Base-by-base conservation (phyloP, 257 asterid species). In the Echium plantagineum region DNA sequence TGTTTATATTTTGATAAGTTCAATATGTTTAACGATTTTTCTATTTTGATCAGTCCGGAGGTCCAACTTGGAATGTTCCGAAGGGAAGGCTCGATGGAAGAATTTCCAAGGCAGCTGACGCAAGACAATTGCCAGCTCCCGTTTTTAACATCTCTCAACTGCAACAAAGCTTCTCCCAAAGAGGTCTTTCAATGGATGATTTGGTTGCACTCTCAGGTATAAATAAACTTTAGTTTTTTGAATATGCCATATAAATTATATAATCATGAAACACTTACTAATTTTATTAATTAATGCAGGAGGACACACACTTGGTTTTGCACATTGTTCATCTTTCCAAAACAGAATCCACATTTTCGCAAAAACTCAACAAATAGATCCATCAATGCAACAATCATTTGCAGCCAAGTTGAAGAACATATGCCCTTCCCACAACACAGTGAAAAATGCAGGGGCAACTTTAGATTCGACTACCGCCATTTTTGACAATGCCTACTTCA, bases 251-350 rank as follows among this genome's bases (percentile, higher is more conserved):
- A n/a, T n/a, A n/a, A n/a, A n/a, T n/a, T n/a, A n/a, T n/a, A n/a
- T 42, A 3, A 42, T 42, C 49, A 12, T 1, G 12, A 13, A 12
- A 42, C 13, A 42, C 16, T 42, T 42, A 42, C 20, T 53, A 21
- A 4, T 9, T 28, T 53, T n/a, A 7, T 1, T 8, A 19, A 53
- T 21, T 2, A n/a, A 21, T 72, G 61, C 78, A 89, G 96, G 97
- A 75, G 97, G 96, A 5, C 97, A 90, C 70, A 90, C 94, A 4
- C 83, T 86, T 1, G 97, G 96, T 9, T 90, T 90, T 76, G 78
- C 97, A 63, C 96, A 85, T 57, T 90, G 96, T 48, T 83, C 87
- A 22, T 90, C 96, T 10, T 86, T 90, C 85, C 86, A 87, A 61
- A 90, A 86, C 68, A 75, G 96, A 64, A 84, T 90, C 81, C 94